These are phyloP conservation scores for Lepidium sativum DNA, from an alignment of 345 rosid genomes.

Conservation along the genomic window DNA sequence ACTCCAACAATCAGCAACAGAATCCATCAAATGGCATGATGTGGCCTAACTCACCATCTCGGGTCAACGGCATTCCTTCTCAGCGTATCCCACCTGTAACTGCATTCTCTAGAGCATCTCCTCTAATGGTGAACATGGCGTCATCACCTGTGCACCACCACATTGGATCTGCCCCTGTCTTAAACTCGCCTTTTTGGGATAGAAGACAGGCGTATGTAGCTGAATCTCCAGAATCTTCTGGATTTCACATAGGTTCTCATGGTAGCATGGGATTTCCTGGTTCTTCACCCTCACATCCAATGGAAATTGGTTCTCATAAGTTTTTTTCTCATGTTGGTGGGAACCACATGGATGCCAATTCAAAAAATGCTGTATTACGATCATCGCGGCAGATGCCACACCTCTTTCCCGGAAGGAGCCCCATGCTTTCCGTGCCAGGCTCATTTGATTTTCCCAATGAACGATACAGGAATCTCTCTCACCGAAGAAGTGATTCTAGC, in stretches of 20 bases:
- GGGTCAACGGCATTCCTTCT: conserved; percentile 33
- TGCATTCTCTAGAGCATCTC: conserved; percentile 57
- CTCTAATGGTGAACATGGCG: conserved; percentile 47
- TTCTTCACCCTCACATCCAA: conserved; percentile 54
- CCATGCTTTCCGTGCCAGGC: conserved; percentile 49
- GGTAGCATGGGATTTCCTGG: conserved; percentile 54
- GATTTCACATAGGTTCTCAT: conserved; percentile 62
- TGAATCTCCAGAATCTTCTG: conserved; percentile 72
- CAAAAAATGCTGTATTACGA: conserved; percentile 41
- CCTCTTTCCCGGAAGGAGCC: conserved; percentile 57
- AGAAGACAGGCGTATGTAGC: conserved; percentile 52
- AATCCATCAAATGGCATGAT: conserved; percentile 53
- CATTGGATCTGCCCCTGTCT: conserved; percentile 77
- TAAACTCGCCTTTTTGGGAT: conserved; percentile 72
- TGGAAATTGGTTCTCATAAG: conserved; percentile 52
- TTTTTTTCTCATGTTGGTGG: conserved; percentile 49
- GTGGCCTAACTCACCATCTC: conserved; percentile 80
- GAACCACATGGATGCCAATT: conserved; percentile 42
- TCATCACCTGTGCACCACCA: conserved; percentile 62
- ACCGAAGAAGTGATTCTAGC: conserved; percentile 62
- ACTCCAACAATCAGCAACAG: conserved; percentile 53
- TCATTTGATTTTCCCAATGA: conserved; percentile 71
- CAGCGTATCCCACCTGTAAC: conserved; percentile 43
- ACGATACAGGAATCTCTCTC: conserved; percentile 53
- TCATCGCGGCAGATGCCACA: conserved; percentile 61